Evolutionary conservation across 768 basidiomycete genomes (phyloP), one percentile per base, ranked within the genome.

Genomic region (Mycena capillaripes): DNA sequence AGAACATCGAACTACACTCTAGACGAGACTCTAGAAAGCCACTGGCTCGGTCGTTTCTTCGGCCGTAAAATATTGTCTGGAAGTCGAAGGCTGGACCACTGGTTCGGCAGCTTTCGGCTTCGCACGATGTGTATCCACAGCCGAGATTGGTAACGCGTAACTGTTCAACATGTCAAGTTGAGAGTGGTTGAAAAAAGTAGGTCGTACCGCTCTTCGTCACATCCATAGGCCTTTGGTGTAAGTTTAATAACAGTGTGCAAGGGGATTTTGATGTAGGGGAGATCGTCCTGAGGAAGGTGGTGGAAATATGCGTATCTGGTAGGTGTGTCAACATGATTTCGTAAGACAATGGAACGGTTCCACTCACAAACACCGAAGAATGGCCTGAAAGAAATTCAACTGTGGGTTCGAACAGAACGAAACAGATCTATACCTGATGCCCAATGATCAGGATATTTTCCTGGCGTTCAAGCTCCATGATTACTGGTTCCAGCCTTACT

Each of bases 391-490:
- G 63, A 61, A 50, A 44, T 57, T 53, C 30, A 27, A 17, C 14
- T 8, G 36, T 38, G 5, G 14, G 3, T 29, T 16, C 4, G 3
- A 12, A 27, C n/a, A 27, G 9, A 11, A 17, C 21, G 3, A n/a
- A 55, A 21, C 2, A 7, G 40, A 16, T 10, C 8, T 27, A 34
- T 66, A 90, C 92, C 86, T 99, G 98, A 82, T 99, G 98, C 1
- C 97, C 97, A 38, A 99, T 93, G 75, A 99, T 94, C 44, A 99
- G 83, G 69, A 99, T 96, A 80, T 99, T 97, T 82, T 97, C 95
- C 81, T 99, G 98, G 65, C 98, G 87, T 82, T 99, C 98, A 27
- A 99, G 88, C 81, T 99, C 98, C 96, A 99, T 98, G 76, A 99
- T 99, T 62, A 99, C 94, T 27, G 98, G 98, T 80, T 99, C 98